Conservation (phyloP, 352 stramenopile genomes). For the Phytophthora fragariae region DNA sequence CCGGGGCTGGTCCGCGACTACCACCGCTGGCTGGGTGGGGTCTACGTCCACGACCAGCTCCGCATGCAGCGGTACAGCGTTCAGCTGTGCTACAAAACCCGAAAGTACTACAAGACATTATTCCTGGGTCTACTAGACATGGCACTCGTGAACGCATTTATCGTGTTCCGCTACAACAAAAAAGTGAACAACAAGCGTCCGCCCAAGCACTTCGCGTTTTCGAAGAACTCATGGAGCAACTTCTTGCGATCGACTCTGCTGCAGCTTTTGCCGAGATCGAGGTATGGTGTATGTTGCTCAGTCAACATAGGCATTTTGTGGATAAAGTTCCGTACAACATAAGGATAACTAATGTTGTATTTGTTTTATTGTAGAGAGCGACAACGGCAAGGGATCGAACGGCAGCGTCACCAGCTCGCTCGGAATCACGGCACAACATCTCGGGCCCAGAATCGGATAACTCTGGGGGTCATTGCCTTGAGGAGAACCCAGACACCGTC, state of each 20-base stretch:
- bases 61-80: background rate
- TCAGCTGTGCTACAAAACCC: constrained; percentile 8
- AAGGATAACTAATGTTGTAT: too few species aligned
- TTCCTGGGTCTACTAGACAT: constrained; percentile 17
- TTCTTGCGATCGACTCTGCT: background rate
- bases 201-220: constrained; percentile 17
- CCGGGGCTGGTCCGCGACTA: constrained; percentile 16
- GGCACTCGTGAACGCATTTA: constrained; percentile 15
- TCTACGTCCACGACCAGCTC: constrained; percentile 1
- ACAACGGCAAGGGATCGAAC: background rate
- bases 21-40: constrained; percentile 12
- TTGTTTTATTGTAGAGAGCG: too few species aligned
- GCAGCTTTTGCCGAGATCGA: background rate
- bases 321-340: too few species aligned
- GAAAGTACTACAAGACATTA: constrained; percentile 19
- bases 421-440: too few species aligned
- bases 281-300: background rate
- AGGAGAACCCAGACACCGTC: background rate
- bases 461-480: background rate
- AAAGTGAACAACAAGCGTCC: constrained; percentile 10
- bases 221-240: background rate
- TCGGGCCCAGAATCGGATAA: too few species aligned
- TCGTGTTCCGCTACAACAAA: constrained; percentile 9
- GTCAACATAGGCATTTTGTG: background rate
- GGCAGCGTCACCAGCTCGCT: background rate